Evolutionary conservation across 2,329 filamentous ascomycete species (phyloP).

Genomic region (Piedraia hortae): DNA sequence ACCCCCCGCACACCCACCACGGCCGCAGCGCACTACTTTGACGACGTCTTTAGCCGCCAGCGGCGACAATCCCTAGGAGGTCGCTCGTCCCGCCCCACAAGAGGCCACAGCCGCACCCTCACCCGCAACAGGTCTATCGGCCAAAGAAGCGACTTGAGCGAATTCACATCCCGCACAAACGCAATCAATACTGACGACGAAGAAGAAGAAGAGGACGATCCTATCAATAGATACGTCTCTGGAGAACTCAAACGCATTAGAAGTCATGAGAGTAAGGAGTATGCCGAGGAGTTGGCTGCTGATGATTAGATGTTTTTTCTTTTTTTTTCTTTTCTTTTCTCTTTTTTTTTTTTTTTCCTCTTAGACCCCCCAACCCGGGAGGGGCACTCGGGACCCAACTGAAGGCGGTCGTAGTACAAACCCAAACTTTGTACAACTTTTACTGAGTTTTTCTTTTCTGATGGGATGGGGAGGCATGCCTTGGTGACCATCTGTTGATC

Average conservation of each 20-base stretch:
- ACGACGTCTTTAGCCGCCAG: constrained; percentile 50
- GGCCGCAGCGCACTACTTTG: constrained; percentile 81
- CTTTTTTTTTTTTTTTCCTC: too few relatives aligned
- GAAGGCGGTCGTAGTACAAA: too few relatives aligned
- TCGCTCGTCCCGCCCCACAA: constrained; percentile 40
- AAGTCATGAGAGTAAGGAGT: constrained; percentile 26
- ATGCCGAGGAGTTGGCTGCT: constrained; percentile 35
- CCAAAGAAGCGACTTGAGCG: constrained; percentile 44
- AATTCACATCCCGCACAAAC: constrained; percentile 13
- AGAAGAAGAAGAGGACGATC: constrained; percentile 19
- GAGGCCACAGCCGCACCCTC: constrained; percentile 12
- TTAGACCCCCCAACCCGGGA: too few relatives aligned
- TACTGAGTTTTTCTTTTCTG: too few relatives aligned
- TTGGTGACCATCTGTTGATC: too few relatives aligned
- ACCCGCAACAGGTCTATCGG: constrained; percentile 41
- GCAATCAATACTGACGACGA: constrained; percentile 6
- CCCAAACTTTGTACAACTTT: too few relatives aligned
- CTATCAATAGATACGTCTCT: constrained; percentile 56
- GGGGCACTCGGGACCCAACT: too few relatives aligned
- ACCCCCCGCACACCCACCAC: constrained; percentile 68
- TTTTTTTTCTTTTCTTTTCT: too few relatives aligned
- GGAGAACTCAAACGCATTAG: constrained; percentile 53
- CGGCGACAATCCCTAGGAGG: constrained; percentile 20
- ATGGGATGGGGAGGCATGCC: too few relatives aligned
- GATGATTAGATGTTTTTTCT: constrained; percentile 2